Percentiles rank a stretch among this genome's conserved stretches.
Conservation (phyloP, 2,329 filamentous ascomycete genomes). For the Apiospora malaysiana region DNA sequence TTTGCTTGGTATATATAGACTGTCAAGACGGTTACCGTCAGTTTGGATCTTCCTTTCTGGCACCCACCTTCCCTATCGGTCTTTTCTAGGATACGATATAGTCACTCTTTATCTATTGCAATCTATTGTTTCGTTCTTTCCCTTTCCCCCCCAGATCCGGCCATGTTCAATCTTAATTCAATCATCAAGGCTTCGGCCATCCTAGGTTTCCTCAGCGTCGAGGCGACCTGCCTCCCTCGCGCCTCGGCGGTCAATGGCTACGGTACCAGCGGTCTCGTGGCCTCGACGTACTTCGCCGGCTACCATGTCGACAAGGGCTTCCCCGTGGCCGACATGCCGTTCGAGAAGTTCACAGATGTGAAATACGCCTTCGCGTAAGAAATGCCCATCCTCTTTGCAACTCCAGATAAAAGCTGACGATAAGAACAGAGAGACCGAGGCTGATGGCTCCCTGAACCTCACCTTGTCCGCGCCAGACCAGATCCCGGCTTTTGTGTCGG, state of each 20-base stretch:
- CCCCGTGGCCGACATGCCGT: constrained; percentile 26
- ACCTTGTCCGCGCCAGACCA: constrained; percentile 22
- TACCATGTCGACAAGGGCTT: constrained; percentile 26
- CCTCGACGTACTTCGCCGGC: constrained; percentile 28
- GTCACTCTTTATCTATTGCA: background rate
- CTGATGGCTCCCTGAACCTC: constrained; percentile 24
- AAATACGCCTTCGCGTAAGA: constrained; percentile 28
- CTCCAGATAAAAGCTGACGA: background rate
- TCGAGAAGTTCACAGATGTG: constrained; percentile 28
- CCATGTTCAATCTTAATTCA: constrained; percentile 9
- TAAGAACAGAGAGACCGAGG: constrained; percentile 20
- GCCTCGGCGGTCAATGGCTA: background rate
- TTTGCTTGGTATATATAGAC: background rate
- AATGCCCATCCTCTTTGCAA: no score
- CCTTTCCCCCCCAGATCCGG: background rate
- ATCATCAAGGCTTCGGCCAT: constrained; percentile 14
- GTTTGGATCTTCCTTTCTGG: background rate
- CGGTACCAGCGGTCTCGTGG: background rate
- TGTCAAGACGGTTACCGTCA: background rate
- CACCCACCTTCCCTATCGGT: constrained; percentile 17
- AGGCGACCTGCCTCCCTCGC: constrained; percentile 1
- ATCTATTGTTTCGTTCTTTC: background rate
- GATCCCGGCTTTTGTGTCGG: constrained; percentile 26
- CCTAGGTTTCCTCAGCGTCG: constrained; percentile 3
- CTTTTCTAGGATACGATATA: constrained; percentile 13